A percentile compares a stretch with the other conserved stretches of the same genome.
Evolutionary conservation across 2,329 filamentous ascomycete species (phyloP).

Genomic region (Volutella citrinella): DNA sequence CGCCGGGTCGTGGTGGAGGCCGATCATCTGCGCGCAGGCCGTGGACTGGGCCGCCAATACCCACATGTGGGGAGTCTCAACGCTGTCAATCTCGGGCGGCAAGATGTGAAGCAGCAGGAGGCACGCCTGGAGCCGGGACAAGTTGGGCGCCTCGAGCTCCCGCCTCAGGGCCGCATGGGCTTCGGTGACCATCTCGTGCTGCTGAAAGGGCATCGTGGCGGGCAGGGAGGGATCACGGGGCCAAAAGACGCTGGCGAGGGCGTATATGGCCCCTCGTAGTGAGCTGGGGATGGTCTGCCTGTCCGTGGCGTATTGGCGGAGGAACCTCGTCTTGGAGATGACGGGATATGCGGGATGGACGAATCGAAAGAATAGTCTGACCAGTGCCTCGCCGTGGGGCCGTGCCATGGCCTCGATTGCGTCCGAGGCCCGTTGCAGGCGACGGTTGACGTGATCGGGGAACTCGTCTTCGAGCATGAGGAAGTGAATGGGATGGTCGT

Average conservation of each 20-base stretch:
- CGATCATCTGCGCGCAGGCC: constrained; percentile 43
- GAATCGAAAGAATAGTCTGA: constrained; percentile 44
- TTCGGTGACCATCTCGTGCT: constrained; percentile 39
- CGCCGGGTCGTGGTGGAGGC: constrained; percentile 41
- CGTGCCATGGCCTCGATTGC: constrained; percentile 40
- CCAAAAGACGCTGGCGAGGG: constrained; percentile 42
- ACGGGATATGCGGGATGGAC: constrained; percentile 43
- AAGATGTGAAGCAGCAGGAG: constrained; percentile 43
- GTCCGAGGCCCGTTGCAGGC: constrained; percentile 36
- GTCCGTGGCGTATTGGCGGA: constrained; percentile 35
- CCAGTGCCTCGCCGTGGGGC: constrained; percentile 37
- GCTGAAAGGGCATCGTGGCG: constrained; percentile 32
- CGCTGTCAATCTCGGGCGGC: constrained; percentile 42
- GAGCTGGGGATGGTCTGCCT: constrained; percentile 41
- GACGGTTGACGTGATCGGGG: constrained; percentile 38
- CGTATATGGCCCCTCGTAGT: constrained; percentile 43
- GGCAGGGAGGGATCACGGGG: constrained; percentile 30
- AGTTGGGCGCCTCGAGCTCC: constrained; percentile 45
- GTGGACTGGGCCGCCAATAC: constrained; percentile 41
- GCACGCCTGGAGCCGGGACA: constrained; percentile 45
- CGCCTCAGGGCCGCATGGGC: constrained; percentile 41
- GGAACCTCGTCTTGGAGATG: constrained; percentile 42
- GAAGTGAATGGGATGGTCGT: constrained; percentile 44
- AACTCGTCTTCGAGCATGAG: constrained; percentile 43
- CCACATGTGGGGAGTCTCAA: constrained; percentile 45